Percentiles rank a stretch among this genome's conserved stretches.
Evolutionary conservation across 2,329 filamentous ascomycete genomes (phyloP).

Genomic region (Fusarium drepaniforme): DNA sequence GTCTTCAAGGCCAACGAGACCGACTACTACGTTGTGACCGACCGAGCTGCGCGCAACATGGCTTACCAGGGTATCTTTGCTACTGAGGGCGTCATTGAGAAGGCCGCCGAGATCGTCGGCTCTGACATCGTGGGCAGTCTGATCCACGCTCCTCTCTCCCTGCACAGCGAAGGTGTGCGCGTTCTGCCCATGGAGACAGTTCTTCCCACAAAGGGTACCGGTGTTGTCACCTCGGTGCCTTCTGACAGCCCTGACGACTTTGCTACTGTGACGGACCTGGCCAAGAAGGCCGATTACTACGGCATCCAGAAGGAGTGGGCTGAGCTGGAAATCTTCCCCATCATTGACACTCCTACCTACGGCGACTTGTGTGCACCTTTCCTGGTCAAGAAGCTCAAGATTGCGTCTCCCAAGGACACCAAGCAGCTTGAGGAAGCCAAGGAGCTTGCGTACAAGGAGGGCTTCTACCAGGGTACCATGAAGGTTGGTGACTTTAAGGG

Average conservation of each 20-base stretch:
- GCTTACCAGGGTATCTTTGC: conserved; percentile 91
- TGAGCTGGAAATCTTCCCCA: conserved; percentile 87
- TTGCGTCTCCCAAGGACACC: conserved; percentile 94
- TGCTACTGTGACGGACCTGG: conserved; percentile 86
- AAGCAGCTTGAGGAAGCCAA: conserved; percentile 93
- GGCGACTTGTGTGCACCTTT: conserved; percentile 86
- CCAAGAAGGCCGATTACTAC: conserved; percentile 97
- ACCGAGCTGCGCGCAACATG: conserved; percentile 94
- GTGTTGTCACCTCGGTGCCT: conserved; percentile 94
- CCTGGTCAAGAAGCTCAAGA: conserved; percentile 93
- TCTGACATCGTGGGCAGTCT: conserved; percentile 88
- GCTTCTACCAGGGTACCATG: conserved; percentile 95
- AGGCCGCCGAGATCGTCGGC: conserved; percentile 81
- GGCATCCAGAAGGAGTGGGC: conserved; percentile 98
- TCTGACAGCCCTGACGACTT: conserved; percentile 96
- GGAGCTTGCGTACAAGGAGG: conserved; percentile 96
- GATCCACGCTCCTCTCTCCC: conserved; percentile 88
- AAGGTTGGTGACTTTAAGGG: conserved; percentile 89
- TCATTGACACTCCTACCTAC: conserved; percentile 90
- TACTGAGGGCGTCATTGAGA: conserved; percentile 79
- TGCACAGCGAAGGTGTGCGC: conserved; percentile 85
- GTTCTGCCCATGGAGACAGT: conserved; percentile 97
- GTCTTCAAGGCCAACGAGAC: conserved; percentile 83
- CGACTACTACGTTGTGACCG: conserved; percentile 87
- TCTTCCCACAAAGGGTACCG: conserved; percentile 92